A percentile compares a stretch with the other conserved stretches of the same genome.
These are phyloP conservation scores for Saccharum spontaneum DNA, from an alignment of 176 grass and related monocot genomes.

Conservation along the genomic window DNA sequence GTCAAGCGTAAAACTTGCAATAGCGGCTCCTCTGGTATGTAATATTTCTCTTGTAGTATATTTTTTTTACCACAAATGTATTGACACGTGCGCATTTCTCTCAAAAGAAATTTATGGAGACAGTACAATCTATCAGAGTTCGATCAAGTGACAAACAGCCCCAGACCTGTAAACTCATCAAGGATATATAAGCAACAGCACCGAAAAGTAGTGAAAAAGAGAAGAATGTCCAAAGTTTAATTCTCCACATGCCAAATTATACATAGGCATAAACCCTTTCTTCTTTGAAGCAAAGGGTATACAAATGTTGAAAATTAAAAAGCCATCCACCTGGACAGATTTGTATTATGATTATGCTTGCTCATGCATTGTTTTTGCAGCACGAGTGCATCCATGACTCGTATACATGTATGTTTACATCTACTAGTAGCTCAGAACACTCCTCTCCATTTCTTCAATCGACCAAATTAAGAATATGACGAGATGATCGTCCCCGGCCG, in stretches of 20 bases:
- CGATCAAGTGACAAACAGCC: no score
- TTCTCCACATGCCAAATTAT: neutral
- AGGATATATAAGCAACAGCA: neutral
- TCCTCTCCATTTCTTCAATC: neutral
- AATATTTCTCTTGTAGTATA: no score
- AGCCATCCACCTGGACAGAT: neutral
- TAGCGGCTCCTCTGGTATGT: no score
- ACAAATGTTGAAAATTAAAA: neutral
- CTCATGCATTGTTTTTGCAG: neutral
- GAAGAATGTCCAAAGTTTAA: neutral
- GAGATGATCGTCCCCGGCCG: no score
- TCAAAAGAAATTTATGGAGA: no score
- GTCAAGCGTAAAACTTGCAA: no score
- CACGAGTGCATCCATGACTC: slow-evolving; percentile 3
- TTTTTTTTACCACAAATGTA: no score
- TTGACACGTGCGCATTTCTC: no score
- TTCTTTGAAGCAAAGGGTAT: neutral
- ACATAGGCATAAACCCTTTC: neutral
- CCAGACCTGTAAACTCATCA: neutral
- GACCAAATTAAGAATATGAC: neutral
- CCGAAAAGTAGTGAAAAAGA: neutral
- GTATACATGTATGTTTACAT: neutral
- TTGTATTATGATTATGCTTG: neutral
- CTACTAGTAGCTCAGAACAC: neutral
- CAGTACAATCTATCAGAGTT: no score